Conservation (phyloP, 345 rosid genomes). For the Eucalyptus curtisii region DNA sequence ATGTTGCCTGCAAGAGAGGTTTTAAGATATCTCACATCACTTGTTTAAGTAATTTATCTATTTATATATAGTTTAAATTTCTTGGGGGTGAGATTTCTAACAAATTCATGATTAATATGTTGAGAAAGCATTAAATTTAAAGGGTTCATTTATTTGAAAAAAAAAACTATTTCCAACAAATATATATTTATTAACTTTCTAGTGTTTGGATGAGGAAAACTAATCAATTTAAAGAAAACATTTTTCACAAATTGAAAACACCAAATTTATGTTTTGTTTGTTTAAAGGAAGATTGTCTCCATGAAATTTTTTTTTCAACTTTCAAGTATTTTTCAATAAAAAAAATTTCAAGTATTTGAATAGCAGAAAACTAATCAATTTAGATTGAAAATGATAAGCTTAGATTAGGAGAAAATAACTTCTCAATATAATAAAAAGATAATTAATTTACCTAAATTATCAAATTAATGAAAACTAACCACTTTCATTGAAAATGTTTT, state of each 20-base stretch:
- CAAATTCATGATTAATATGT: not conserved
- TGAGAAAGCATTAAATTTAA: not conserved
- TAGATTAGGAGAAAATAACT: not conserved
- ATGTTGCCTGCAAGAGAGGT: not conserved
- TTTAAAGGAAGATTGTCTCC: not conserved
- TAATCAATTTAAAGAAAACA: not conserved
- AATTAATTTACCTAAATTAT: not conserved
- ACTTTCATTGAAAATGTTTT: not conserved
- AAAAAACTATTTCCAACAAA: fast-evolving
- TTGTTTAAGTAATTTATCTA: not conserved
- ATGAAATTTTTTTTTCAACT: not conserved
- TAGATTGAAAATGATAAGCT: not conserved
- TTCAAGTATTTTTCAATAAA: not conserved
- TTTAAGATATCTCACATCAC: not conserved
- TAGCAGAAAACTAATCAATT: not conserved
- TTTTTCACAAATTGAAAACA: not conserved
- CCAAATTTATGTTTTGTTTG: not conserved
- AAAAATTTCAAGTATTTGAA: not conserved
- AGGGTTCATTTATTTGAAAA: not conserved
- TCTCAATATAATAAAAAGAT: not conserved
- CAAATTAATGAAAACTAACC: not conserved
- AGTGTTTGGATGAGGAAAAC: not conserved
- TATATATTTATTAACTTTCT: not conserved
- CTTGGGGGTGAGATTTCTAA: not conserved
- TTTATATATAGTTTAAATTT: not conserved